Evolutionary conservation across 805 yeast genomes (phyloP), one percentile per base, ranked within the genome.

Genomic region (Myxozyma lipomycoides): DNA sequence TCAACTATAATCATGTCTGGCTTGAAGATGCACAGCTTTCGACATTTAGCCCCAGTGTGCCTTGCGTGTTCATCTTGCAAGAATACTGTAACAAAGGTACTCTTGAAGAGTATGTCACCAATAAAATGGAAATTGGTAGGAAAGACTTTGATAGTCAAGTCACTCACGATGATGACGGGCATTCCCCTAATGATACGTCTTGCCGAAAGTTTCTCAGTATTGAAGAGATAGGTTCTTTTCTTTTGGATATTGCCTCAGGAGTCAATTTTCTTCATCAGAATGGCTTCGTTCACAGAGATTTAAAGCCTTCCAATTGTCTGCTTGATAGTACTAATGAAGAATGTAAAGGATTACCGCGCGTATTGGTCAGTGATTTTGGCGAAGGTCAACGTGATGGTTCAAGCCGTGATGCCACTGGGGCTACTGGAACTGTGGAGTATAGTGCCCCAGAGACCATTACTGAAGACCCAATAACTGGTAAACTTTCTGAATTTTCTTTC

Each of bases 11-110:
- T 62, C 96, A 89, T 67, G 96, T 88, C 23, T 89, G 96, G 96
- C 66, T 89, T 28, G 96, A 89, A 62, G 73, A 83, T 61, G 84
- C 77, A 37, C 66, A 70, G 18, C 64, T 76, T 25, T 71, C 76
- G 41, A 70, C 69, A 7, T 79, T 79, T 64, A 81, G 82, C 45
- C 79, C 83, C 32, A 66, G 73, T 60, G 70, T 83, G 49, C 89
- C 90, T 0, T 83, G 85, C 64, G 87, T 89, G 3, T 89, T 80
- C 61, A 84, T 89, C 7, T 70, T 89, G 12, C 91, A 86, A 65
- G 95, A 89, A 63, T 89, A 84, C 64, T 89, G 96, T 63, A 83
- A 80, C 45, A 95, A 95, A 15, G 96, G 96, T 0, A 87, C 87
- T 38, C 67, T 89, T 49, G 96, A 89, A 61, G 85, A 81, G 47